These are phyloP conservation scores for Quercus aquifolioides DNA, from an alignment of 306 rosid genomes.

Conservation along the genomic window DNA sequence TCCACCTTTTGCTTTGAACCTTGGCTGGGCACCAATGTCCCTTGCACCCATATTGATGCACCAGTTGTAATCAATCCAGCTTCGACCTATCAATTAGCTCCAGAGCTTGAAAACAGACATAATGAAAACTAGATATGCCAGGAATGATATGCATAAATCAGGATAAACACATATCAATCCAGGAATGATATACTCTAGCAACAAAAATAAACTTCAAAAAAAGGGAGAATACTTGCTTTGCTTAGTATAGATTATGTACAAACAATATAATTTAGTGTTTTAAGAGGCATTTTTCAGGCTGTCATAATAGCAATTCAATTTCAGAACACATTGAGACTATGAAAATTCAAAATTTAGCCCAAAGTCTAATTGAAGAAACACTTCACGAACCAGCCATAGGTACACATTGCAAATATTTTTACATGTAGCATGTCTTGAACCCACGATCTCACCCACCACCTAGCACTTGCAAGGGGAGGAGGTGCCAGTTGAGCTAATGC, in stretches of 20 bases:
- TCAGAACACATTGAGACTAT: neutral
- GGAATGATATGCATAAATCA: neutral
- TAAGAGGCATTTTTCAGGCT: neutral
- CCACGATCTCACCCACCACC: no score
- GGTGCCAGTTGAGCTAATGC: no score
- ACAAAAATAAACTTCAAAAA: no score
- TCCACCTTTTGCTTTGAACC: conserved; percentile 94
- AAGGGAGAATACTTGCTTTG: neutral
- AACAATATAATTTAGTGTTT: neutral
- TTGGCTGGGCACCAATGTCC: conserved; percentile 69
- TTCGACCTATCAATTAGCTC: conserved; percentile 64
- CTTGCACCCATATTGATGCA: conserved; percentile 91
- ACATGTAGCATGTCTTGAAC: neutral
- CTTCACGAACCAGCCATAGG: neutral
- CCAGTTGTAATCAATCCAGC: conserved; percentile 74
- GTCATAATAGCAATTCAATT: neutral
- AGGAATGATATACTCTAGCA: no score
- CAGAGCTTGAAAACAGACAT: conserved; percentile 34
- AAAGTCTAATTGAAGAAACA: neutral
- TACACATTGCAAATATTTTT: neutral
- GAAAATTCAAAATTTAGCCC: neutral
- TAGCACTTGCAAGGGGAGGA: no score
- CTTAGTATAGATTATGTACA: neutral
- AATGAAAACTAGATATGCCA: conserved; percentile 11
- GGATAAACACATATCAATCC: neutral